Conservation (phyloP, 345 rosid species). For the Citrus inodora region DNA sequence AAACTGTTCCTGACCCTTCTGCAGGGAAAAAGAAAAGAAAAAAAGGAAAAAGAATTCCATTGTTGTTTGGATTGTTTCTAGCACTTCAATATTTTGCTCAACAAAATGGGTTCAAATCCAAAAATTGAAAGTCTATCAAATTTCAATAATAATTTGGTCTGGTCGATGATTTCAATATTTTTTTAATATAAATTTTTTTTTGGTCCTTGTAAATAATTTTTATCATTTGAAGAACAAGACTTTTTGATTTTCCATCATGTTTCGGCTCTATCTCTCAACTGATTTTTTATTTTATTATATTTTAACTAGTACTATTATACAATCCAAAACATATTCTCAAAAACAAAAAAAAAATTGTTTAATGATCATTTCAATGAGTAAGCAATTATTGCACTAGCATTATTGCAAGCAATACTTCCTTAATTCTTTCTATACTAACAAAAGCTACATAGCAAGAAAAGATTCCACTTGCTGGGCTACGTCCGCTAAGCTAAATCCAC, state of each 20-base stretch:
- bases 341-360: neutral
- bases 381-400: neutral
- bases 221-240: too few relatives aligned
- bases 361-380: neutral
- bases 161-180: too few relatives aligned
- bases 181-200: too few relatives aligned
- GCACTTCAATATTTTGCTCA: neutral
- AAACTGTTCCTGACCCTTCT: too few relatives aligned
- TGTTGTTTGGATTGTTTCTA: neutral
- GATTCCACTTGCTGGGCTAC: conserved; percentile 11
- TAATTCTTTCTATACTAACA: neutral
- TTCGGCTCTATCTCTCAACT: too few relatives aligned
- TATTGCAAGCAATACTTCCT: neutral
- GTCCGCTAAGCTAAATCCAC: conserved; percentile 11
- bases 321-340: too few relatives aligned
- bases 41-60: neutral
- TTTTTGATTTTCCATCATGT: too few relatives aligned
- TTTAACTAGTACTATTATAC: too few relatives aligned
- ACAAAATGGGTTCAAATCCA: neutral
- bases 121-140: neutral
- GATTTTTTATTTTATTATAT: too few relatives aligned
- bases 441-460: conserved; percentile 1
- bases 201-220: too few relatives aligned
- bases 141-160: neutral
- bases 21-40: too few relatives aligned